A percentile compares a stretch with the other conserved stretches of the same genome.
These are phyloP conservation scores for Aciculosporium take DNA, from an alignment of 2,329 filamentous ascomycete species.

Conservation along the genomic window DNA sequence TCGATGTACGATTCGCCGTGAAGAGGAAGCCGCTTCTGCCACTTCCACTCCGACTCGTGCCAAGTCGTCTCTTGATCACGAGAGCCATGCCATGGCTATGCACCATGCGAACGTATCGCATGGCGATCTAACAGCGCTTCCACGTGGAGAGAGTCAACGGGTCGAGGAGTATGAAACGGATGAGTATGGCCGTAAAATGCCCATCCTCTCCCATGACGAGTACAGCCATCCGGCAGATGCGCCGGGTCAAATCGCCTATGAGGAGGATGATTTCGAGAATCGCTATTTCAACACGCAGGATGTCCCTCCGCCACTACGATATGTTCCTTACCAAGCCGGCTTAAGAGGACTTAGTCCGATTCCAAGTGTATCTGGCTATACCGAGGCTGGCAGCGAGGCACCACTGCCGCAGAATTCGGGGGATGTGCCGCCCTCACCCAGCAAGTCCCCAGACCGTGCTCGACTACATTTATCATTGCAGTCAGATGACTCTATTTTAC, in stretches of 20 bases:
- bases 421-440: constrained; percentile 36
- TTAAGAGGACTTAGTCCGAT: constrained; percentile 72
- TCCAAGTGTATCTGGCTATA: constrained; percentile 81
- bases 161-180: constrained; percentile 35
- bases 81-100: constrained; percentile 48
- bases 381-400: constrained; percentile 49
- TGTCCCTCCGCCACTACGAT: constrained; percentile 48
- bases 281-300: constrained; percentile 45
- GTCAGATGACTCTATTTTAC: constrained; percentile 20
- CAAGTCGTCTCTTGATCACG: constrained; percentile 33
- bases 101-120: constrained; percentile 52
- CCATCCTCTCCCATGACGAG: constrained; percentile 29
- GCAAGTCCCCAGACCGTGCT: constrained; percentile 31
- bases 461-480: constrained; percentile 21
- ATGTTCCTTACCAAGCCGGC: constrained; percentile 54
- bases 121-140: constrained; percentile 41
- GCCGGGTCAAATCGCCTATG: constrained; percentile 22
- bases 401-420: constrained; percentile 43
- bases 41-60: constrained; percentile 50
- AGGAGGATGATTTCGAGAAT: constrained; percentile 26
- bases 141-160: constrained; percentile 30
- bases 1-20: constrained; percentile 49
- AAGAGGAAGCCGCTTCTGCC: constrained; percentile 43
- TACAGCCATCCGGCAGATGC: constrained; percentile 19
- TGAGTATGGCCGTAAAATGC: constrained; percentile 28